Base-by-base conservation (phyloP, 441 rosid species). In the Croton laevigatus region DNA sequence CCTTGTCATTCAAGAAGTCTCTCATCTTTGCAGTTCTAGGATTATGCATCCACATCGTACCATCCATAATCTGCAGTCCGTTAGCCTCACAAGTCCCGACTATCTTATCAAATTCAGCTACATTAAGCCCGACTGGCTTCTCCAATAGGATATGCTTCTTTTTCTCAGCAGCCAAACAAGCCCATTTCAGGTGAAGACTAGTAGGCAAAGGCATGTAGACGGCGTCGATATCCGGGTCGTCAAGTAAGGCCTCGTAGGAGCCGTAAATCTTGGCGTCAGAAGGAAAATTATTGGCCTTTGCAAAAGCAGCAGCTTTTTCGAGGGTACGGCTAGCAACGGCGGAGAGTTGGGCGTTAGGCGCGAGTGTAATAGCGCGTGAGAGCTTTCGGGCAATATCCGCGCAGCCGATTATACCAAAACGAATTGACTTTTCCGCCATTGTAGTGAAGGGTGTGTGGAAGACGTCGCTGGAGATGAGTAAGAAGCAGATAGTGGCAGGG, bases 21-120 rank as follows among this genome's bases (percentile, higher is more conserved):
- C 59, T 71, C 88, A 91, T 87, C 74, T 74, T 67, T 5, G 69
- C 71, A 14, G 91, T 86, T 70, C 96, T 76, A 14, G 93, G 91
- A 74, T 88, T 69, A 51, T 93, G 96, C 77, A 93, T 65, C 98
- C 94, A 89, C 93, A 87, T 88, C 49, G 96, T 86, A 6, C 91
- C 94, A 71, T 93, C 97, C 97, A 91, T 87, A 71, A 87, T 63
- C 85, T 89, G 97, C 38, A 93, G 80, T 27, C 83, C 89, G 49
- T 84, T 84, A 62, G 77, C 81, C 10, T 83, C 91, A 59, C 97
- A 91, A 23, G 89, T 91, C 68, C 70, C 80, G 49, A 75, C 20
- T 48, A 93, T 89, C 76, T 60, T 52, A 48, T 88, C 94, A 27
- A 93, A 83, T 70, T 89, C 91, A 3, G 53, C 73, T 2, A 75